Percentiles rank a stretch among this genome's conserved stretches.
phyloP scores from a whole-genome alignment of 352 stramenopile genomes.

The Globisporangium uncinulatum region DNA sequence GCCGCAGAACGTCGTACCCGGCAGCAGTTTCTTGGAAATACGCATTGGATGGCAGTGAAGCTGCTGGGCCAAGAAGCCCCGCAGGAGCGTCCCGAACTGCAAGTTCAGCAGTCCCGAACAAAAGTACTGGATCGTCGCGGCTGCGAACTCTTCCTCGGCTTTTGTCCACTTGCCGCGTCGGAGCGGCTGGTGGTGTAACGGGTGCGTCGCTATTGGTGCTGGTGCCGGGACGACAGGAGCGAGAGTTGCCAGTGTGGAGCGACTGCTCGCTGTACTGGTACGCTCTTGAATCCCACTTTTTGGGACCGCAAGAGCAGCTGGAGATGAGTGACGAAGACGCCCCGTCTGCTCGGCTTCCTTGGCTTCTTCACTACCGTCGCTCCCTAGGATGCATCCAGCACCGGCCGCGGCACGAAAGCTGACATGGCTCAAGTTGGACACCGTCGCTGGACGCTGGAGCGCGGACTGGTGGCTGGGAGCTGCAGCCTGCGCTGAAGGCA shows the following conservation, averaged over 20 bases:
- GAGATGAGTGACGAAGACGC: background rate
- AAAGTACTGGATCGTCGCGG: conserved; percentile 68
- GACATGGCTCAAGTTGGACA: background rate
- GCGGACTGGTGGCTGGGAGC: background rate
- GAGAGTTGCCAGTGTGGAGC: background rate
- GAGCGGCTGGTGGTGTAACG: conserved; percentile 16
- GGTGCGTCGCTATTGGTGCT: background rate
- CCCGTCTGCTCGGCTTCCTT: background rate
- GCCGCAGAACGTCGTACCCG: conserved; percentile 45
- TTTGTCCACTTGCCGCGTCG: conserved; percentile 71
- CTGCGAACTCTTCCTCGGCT: conserved; percentile 59
- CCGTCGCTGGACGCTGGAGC: background rate
- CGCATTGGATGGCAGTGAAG: conserved; percentile 75
- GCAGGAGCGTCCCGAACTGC: conserved; percentile 66
- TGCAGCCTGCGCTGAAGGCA: background rate
- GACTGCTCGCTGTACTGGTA: background rate
- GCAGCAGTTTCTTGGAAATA: conserved; percentile 76
- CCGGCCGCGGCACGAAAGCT: background rate
- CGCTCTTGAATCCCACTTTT: conserved; percentile 1
- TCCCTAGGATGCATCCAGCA: background rate
- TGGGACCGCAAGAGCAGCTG: background rate
- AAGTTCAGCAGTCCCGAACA: conserved; percentile 54
- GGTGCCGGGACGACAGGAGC: background rate
- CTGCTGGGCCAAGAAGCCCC: conserved; percentile 63
- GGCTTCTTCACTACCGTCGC: too few species aligned